phyloP scores from a whole-genome alignment of 371 early-diverging fungal species.

The Blastocladiella emersonii region DNA sequence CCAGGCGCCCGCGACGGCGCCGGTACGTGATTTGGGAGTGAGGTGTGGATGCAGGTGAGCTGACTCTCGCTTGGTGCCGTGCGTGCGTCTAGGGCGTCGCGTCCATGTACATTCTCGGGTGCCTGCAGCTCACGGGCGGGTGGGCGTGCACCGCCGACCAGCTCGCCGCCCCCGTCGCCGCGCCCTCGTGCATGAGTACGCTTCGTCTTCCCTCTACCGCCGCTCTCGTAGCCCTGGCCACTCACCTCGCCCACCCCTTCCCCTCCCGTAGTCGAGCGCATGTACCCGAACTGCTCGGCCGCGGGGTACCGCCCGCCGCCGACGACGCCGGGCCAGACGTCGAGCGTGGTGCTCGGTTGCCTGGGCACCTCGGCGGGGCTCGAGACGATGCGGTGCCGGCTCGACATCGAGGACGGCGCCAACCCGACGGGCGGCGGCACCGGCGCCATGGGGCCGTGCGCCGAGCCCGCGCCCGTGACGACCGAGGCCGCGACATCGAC shows the following conservation, averaged over 20 bases:
- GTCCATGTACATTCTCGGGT: not conserved
- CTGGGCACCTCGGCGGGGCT: not conserved
- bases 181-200: not conserved
- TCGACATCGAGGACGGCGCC: not conserved
- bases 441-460: no score
- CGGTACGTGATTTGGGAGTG: no score
- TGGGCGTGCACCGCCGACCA: conserved; percentile 2
- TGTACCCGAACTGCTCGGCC: not conserved
- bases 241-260: not conserved
- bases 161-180: not conserved
- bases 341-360: not conserved
- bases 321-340: not conserved
- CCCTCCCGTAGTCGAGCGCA: not conserved
- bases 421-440: no score
- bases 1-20: no score
- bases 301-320: not conserved
- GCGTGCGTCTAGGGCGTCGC: not conserved
- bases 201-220: not conserved
- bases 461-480: no score
- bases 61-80: no score
- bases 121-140: not conserved
- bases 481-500: no score
- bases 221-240: not conserved
- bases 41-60: no score
- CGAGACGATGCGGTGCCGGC: not conserved